These are phyloP conservation scores for Lepiota subincarnata DNA, from an alignment of 768 basidiomycete species.

Conservation along the genomic window DNA sequence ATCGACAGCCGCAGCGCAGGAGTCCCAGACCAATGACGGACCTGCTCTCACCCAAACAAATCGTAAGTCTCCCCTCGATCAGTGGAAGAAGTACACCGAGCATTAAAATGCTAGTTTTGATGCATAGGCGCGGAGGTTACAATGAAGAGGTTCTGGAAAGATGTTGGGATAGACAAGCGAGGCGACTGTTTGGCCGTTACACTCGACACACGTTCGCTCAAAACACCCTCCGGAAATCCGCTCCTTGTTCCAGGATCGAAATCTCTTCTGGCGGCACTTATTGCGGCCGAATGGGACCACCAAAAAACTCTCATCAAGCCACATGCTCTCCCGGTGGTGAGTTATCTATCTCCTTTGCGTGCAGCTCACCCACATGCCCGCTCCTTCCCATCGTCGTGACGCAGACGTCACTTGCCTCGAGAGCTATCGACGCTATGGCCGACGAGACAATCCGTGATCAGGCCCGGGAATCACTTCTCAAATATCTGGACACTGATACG, in stretches of 20 bases:
- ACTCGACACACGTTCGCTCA: slow-evolving; percentile 79
- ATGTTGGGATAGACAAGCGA: slow-evolving; percentile 69
- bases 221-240: slow-evolving; percentile 81
- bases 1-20: slow-evolving; percentile 19
- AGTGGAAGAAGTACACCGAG: background rate
- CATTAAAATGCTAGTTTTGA: background rate
- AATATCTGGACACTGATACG: slow-evolving; percentile 93
- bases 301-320: slow-evolving; percentile 83
- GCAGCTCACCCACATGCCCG: slow-evolving; percentile 7
- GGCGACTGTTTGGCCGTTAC: slow-evolving; percentile 55
- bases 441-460: slow-evolving; percentile 53
- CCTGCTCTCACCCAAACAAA: slow-evolving; percentile 57
- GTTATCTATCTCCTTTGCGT: slow-evolving; percentile 12
- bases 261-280: slow-evolving; percentile 70
- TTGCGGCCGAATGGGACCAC: slow-evolving; percentile 96
- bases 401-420: slow-evolving; percentile 87
- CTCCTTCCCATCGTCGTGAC: background rate
- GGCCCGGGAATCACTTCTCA: slow-evolving; percentile 65
- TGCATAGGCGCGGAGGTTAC: slow-evolving; percentile 78
- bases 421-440: slow-evolving; percentile 79
- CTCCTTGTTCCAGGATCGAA: slow-evolving; percentile 70
- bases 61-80: slow-evolving; percentile 35
- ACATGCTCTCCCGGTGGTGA: slow-evolving; percentile 87
- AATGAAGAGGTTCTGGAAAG: slow-evolving; percentile 91
- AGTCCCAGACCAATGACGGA: slow-evolving; percentile 28